A percentile compares a stretch with the other conserved stretches of the same genome.
Conservation (phyloP, 2,329 filamentous ascomycete genomes). For the Fusarium lyarnte region DNA sequence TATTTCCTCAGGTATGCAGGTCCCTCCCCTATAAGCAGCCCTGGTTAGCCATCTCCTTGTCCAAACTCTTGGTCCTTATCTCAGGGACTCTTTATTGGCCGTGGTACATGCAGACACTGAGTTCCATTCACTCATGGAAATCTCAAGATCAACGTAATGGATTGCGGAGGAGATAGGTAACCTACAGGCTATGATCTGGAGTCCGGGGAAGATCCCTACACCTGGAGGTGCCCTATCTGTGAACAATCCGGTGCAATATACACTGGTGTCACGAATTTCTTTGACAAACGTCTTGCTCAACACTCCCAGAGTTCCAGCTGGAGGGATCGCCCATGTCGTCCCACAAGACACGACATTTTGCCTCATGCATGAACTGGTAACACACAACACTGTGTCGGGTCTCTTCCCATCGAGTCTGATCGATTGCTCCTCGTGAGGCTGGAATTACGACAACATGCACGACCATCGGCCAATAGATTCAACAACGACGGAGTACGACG, state of each 20-base stretch:
- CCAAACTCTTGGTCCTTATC: conserved; percentile 31
- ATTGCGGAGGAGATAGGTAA: conserved; percentile 21
- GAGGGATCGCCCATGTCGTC: conserved; percentile 12
- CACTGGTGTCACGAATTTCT: conserved; percentile 7
- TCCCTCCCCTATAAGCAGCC: conserved; percentile 24
- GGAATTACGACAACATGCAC: conserved; percentile 2
- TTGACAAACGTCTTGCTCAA: background rate
- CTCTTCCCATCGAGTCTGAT: background rate
- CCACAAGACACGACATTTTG: background rate
- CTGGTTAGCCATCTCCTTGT: conserved; percentile 26
- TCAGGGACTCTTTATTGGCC: conserved; percentile 18
- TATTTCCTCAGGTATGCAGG: conserved; percentile 25
- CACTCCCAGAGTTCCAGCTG: background rate
- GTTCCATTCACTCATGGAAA: conserved; percentile 32
- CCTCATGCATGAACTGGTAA: conserved; percentile 29
- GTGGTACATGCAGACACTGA: conserved; percentile 1
- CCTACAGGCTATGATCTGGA: background rate
- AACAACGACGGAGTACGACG: background rate
- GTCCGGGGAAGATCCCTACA: conserved; percentile 16
- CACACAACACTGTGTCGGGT: conserved; percentile 4
- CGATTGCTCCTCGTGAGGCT: background rate
- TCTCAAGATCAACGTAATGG: conserved; percentile 30
- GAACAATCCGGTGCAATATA: background rate
- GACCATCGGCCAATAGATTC: background rate
- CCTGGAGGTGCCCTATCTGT: background rate